These are phyloP conservation scores for Trichosporon sp. DNA, from an alignment of 1,284 basidiomycete species.

Conservation along the genomic window DNA sequence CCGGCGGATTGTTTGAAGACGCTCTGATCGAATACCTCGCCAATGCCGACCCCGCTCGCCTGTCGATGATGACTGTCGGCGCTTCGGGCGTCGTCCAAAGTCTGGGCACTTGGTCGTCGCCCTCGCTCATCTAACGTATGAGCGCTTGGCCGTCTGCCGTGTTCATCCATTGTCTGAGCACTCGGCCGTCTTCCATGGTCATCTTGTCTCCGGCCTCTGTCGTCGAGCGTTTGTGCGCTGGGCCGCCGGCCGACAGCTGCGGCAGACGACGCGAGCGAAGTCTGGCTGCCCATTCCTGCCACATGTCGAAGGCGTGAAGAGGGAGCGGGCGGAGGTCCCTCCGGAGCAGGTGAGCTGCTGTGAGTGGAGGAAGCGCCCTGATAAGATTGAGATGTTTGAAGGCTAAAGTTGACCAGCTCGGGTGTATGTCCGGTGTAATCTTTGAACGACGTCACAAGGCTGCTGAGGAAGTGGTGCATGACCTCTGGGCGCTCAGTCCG, in stretches of 20 bases:
- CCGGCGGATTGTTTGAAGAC: neutral
- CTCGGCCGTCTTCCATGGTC: neutral
- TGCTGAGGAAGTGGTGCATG: conserved; percentile 60
- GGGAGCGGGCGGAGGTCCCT: neutral
- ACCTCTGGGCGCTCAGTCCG: conserved; percentile 68
- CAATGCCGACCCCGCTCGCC: neutral
- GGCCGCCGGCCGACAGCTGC: neutral
- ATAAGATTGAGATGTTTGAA: neutral
- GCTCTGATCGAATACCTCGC: neutral
- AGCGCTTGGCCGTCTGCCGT: neutral
- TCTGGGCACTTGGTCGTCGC: neutral
- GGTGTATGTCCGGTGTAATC: conserved; percentile 55
- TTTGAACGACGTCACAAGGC: conserved; percentile 65
- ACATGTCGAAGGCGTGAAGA: neutral
- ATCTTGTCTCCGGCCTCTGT: neutral
- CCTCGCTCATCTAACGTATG: neutral
- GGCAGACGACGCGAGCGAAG: neutral
- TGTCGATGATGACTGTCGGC: neutral
- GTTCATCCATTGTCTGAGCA: neutral
- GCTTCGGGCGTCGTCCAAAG: neutral
- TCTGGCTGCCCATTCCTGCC: neutral
- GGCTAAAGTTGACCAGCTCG: conserved; percentile 39
- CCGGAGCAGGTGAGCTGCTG: neutral
- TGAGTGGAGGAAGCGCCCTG: neutral
- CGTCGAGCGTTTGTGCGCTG: neutral